Evolutionary conservation across 371 early-diverging fungal genomes (phyloP).

Genomic region (Mycotypha africana): DNA sequence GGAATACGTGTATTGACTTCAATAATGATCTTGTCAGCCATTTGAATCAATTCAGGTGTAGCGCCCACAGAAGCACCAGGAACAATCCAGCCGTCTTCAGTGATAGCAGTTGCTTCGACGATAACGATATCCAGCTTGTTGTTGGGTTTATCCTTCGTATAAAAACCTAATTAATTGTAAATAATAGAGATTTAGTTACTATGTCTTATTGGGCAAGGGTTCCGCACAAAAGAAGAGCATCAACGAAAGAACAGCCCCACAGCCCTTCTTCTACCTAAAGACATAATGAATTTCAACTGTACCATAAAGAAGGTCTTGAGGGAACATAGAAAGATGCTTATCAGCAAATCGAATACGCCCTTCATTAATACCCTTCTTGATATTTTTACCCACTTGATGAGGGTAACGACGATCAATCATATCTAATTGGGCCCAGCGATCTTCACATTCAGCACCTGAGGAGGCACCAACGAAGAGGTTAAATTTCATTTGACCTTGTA

Average conservation of each 20-base stretch:
- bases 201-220: too few species aligned
- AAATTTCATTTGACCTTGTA: slow-evolving; percentile 50
- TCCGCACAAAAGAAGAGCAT: too few species aligned
- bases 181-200: too few species aligned
- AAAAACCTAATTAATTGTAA: slow-evolving; percentile 20
- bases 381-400: slow-evolving; percentile 49
- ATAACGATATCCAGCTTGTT: slow-evolving; percentile 42
- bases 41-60: slow-evolving; percentile 47
- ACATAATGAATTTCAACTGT: too few species aligned
- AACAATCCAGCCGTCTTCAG: slow-evolving; percentile 49
- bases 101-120: slow-evolving; percentile 52
- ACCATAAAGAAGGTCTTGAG: slow-evolving; percentile 48
- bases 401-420: slow-evolving; percentile 56
- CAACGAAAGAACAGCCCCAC: too few species aligned
- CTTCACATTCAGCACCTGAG: slow-evolving; percentile 45
- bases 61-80: slow-evolving; percentile 53
- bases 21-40: slow-evolving; percentile 49
- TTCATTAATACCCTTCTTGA: slow-evolving; percentile 48
- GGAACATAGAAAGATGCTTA: slow-evolving; percentile 54
- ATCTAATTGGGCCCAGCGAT: slow-evolving; percentile 40
- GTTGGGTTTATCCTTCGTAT: slow-evolving; percentile 40
- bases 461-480: slow-evolving; percentile 51
- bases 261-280: too few species aligned
- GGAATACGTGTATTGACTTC: slow-evolving; percentile 53
- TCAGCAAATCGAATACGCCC: slow-evolving; percentile 54